These are phyloP conservation scores for Schizochytrium sp. DNA, from an alignment of 108 stramenopile species.

Conservation along the genomic window DNA sequence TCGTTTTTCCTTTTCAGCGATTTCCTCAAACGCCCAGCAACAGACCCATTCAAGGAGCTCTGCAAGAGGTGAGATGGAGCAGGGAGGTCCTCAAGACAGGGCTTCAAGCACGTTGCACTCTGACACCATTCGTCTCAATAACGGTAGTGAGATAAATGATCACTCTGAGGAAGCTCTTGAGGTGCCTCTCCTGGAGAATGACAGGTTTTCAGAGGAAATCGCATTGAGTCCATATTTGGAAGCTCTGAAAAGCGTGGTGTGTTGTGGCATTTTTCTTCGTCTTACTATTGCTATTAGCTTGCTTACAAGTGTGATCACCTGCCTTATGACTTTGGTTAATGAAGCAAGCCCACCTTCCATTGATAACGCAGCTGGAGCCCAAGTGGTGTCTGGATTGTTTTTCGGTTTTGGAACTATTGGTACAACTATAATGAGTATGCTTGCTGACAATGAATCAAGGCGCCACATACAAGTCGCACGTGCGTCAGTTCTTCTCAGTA, in stretches of 20 bases:
- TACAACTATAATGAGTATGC: conserved; percentile 13
- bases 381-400: not conserved
- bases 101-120: no score
- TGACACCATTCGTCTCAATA: not conserved
- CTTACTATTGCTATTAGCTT: not conserved
- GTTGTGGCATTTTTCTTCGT: not conserved
- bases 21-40: not conserved
- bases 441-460: not conserved
- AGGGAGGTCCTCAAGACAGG: not conserved
- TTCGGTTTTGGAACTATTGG: not conserved
- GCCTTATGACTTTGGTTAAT: not conserved
- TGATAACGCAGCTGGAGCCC: not conserved
- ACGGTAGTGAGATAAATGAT: not conserved
- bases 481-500: not conserved
- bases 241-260: not conserved
- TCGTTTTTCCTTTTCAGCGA: no score
- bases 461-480: not conserved
- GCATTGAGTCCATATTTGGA: not conserved
- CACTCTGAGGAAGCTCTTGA: not conserved
- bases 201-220: not conserved
- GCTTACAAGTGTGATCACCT: not conserved
- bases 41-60: not conserved
- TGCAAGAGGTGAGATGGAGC: not conserved
- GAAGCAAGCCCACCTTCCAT: not conserved
- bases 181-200: not conserved